Percentiles rank a stretch among this genome's conserved stretches.
These are phyloP conservation scores for Xylaria hypoxylon DNA, from an alignment of 2,329 filamentous ascomycete species.

Conservation along the genomic window DNA sequence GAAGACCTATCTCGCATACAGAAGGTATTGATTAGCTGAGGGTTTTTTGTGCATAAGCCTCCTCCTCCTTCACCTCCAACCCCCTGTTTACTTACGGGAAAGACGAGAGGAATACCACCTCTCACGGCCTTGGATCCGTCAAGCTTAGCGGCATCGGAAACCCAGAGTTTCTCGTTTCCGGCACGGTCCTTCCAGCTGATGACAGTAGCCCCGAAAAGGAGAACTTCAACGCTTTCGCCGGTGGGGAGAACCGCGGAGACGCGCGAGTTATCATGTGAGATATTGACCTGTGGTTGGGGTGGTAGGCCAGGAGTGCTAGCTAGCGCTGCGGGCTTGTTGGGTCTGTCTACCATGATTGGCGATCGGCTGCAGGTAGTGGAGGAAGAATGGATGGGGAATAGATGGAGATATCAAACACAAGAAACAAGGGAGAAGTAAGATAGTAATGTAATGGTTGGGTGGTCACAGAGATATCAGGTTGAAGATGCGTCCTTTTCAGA, in stretches of 20 bases:
- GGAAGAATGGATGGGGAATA: not conserved
- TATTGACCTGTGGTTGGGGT: slow-evolving; percentile 80
- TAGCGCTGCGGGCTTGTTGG: slow-evolving; percentile 83
- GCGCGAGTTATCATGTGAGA: slow-evolving; percentile 75
- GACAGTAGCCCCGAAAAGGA: slow-evolving; percentile 93
- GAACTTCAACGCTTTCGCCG: slow-evolving; percentile 85
- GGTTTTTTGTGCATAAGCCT: not conserved
- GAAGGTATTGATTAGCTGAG: slow-evolving; percentile 17
- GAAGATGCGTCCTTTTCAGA: not conserved
- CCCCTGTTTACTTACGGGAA: slow-evolving; percentile 75
- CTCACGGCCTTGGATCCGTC: slow-evolving; percentile 91
- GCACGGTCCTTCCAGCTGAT: slow-evolving; percentile 89
- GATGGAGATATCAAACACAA: not conserved
- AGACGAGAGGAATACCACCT: slow-evolving; percentile 92
- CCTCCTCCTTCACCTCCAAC: not conserved
- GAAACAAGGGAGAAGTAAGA: not conserved
- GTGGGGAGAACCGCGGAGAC: slow-evolving; percentile 85
- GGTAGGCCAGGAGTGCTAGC: slow-evolving; percentile 78
- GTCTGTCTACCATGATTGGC: slow-evolving; percentile 77
- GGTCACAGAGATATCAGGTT: not conserved
- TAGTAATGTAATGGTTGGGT: not conserved
- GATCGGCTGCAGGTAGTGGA: not conserved
- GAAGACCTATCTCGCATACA: slow-evolving; percentile 73
- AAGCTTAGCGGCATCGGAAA: slow-evolving; percentile 82
- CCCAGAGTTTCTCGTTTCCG: slow-evolving; percentile 85